A percentile compares a stretch with the other conserved stretches of the same genome.
These are phyloP conservation scores for Lantana camara DNA, from an alignment of 257 asterid genomes.

Conservation along the genomic window DNA sequence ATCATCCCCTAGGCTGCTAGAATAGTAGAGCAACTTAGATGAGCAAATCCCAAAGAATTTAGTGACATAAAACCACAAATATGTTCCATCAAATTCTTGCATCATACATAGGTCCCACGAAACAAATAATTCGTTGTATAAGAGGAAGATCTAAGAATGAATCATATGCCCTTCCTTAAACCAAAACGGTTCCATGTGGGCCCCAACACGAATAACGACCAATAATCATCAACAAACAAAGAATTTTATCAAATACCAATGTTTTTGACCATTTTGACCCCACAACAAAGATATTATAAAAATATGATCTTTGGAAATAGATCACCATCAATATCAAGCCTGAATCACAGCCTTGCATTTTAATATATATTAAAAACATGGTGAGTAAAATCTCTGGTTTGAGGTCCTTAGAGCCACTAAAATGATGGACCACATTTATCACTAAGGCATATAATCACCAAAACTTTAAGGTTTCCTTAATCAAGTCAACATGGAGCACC, in stretches of 20 bases:
- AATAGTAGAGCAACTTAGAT: not conserved
- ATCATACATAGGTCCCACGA: slow-evolving; percentile 26
- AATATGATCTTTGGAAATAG: too few species aligned
- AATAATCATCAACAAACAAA: slow-evolving; percentile 24
- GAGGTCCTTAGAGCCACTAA: not conserved
- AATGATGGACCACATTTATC: not conserved
- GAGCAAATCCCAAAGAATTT: not conserved
- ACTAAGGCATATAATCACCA: not conserved
- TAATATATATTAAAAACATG: not conserved
- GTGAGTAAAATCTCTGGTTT: not conserved
- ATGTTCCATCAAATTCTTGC: slow-evolving; percentile 9
- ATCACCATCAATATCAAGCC: not conserved
- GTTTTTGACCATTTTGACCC: too few species aligned
- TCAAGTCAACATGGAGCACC: not conserved
- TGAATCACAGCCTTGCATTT: slow-evolving; percentile 1
- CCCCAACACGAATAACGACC: slow-evolving; percentile 18
- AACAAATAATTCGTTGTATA: slow-evolving; percentile 13
- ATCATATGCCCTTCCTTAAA: slow-evolving; percentile 18
- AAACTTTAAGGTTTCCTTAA: not conserved
- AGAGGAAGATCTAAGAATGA: slow-evolving; percentile 19
- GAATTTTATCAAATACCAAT: not conserved
- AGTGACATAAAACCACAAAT: not conserved
- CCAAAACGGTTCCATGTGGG: slow-evolving; percentile 29
- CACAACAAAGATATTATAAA: too few species aligned
- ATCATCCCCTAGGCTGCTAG: not conserved